Evolutionary conservation across 345 rosid species (phyloP), one percentile per base, ranked within the genome.

Genomic region (Murraya koenigii): DNA sequence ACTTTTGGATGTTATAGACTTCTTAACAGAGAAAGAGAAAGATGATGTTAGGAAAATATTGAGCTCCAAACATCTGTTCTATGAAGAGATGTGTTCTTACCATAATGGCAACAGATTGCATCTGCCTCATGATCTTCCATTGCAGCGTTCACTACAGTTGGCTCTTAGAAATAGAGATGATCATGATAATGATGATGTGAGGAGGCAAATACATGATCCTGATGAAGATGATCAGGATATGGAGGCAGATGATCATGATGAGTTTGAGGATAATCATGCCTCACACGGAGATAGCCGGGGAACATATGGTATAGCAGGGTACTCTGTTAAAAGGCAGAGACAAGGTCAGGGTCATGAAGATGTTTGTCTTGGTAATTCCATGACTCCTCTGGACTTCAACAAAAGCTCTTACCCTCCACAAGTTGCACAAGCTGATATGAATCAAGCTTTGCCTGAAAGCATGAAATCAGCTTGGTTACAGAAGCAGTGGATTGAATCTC

Each of bases 21-120:
- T 78, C 77, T 86, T 95, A 72, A 75, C 90, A 0, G 94, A 90
- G 79, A 91, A 92, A 78, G 93, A 92, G 74, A 95, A 93, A 67
- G 97, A 95, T 69, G 97, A 93, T 78, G 94, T 93, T 58, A 84
- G 91, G 80, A 93, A 93, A 56, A 93, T 92, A 77, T 87, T 93
- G 72, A 95, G 90, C 84, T 93, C 98, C 4, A 93, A 92, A 75
- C 98, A 95, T 84, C 90, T 95, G 28, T 95, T 93, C 84, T 95
- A 95, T 22, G 97, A 95, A 78, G 99, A 95, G 86, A 95, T 95
- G 98, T 93, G 99, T 80, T 93, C 99, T 54, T 93, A 93, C 66
- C 98, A 95, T 49, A 93, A 95, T 56, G 88, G 93, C 63, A 93
- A 95, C 56, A 86, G 92, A 55, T 82, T 95, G 85, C 97, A 90